Conservation (phyloP, 176 grass and related monocot species). For the Echinochloa phyllopogon region DNA sequence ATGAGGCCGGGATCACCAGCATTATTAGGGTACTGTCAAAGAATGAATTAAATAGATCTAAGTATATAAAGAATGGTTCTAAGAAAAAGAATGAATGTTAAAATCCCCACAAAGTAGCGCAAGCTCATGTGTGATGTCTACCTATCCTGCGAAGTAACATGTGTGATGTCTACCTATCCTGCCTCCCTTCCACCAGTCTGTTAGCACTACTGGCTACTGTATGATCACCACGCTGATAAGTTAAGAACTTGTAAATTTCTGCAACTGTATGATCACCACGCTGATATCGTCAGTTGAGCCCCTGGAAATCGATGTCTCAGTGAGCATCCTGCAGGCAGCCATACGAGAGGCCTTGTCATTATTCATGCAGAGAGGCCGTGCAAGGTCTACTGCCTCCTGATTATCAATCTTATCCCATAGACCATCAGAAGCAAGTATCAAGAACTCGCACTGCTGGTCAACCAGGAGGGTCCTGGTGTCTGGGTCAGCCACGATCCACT, state of each 20-base stretch:
- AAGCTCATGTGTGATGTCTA: background rate
- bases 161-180: slow-evolving; percentile 28
- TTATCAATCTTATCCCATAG: slow-evolving; percentile 95
- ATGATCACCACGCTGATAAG: slow-evolving; percentile 85
- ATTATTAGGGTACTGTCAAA: slow-evolving; percentile 46
- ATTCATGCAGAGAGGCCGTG: slow-evolving; percentile 50
- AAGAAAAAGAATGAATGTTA: background rate
- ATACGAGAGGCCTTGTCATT: slow-evolving; percentile 46
- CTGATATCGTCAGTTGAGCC: slow-evolving; percentile 89
- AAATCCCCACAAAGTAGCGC: too few relatives aligned
- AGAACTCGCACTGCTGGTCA: slow-evolving; percentile 74
- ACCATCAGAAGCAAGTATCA: slow-evolving; percentile 92
- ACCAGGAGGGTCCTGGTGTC: slow-evolving; percentile 71
- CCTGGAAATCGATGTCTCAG: slow-evolving; percentile 60
- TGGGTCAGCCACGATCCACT: slow-evolving; percentile 86
- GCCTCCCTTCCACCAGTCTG: slow-evolving; percentile 24
- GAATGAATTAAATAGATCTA: slow-evolving; percentile 50
- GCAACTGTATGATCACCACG: slow-evolving; percentile 82
- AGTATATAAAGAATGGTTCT: slow-evolving; percentile 58
- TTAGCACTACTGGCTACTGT: slow-evolving; percentile 45
- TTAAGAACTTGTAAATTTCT: slow-evolving; percentile 52
- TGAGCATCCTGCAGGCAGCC: slow-evolving; percentile 78
- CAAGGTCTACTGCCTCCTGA: slow-evolving; percentile 86
- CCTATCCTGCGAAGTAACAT: slow-evolving; percentile 52
- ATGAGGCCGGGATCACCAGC: background rate